A percentile compares a stretch with the other conserved stretches of the same genome.
Evolutionary conservation across 768 basidiomycete genomes (phyloP).

Genomic region (Lentinula detonsa): DNA sequence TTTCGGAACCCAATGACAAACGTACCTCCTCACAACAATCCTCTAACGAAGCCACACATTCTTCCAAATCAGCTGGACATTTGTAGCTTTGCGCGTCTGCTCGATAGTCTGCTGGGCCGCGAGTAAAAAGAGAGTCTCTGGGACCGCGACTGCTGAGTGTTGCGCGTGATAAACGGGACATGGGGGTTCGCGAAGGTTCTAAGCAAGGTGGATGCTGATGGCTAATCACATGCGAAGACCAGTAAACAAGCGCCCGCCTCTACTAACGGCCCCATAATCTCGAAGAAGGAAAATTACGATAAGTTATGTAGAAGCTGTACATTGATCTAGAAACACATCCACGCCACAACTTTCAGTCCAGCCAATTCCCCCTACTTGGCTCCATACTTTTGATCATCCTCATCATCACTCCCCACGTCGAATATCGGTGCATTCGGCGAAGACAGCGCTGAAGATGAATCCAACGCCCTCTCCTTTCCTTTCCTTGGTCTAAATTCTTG

Average conservation of each 20-base stretch:
- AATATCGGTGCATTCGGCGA: constrained; percentile 47
- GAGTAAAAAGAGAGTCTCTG: constrained; percentile 66
- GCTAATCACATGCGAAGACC: background rate
- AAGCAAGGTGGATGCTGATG: background rate
- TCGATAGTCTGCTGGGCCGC: constrained; percentile 54
- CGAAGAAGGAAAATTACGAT: background rate
- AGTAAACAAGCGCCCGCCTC: background rate
- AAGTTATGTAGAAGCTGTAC: background rate
- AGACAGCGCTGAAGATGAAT: constrained; percentile 12
- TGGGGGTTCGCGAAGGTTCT: constrained; percentile 10
- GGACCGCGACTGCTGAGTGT: constrained; percentile 33
- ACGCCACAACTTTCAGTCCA: background rate
- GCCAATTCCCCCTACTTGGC: background rate
- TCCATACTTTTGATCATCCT: constrained; percentile 33
- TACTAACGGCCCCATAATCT: too few species aligned
- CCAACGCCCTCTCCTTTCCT: constrained; percentile 46
- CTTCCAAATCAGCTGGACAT: constrained; percentile 66
- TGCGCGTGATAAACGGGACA: constrained; percentile 49
- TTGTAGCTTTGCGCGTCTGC: constrained; percentile 51
- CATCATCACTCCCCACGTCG: constrained; percentile 38
- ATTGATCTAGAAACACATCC: background rate
- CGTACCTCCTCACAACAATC: constrained; percentile 69
- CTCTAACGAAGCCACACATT: constrained; percentile 75
- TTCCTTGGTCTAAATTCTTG: constrained; percentile 18
- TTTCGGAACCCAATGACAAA: background rate